phyloP scores from a whole-genome alignment of 2,329 filamentous ascomycete genomes.

The Pseudogymnoascus destructans region DNA sequence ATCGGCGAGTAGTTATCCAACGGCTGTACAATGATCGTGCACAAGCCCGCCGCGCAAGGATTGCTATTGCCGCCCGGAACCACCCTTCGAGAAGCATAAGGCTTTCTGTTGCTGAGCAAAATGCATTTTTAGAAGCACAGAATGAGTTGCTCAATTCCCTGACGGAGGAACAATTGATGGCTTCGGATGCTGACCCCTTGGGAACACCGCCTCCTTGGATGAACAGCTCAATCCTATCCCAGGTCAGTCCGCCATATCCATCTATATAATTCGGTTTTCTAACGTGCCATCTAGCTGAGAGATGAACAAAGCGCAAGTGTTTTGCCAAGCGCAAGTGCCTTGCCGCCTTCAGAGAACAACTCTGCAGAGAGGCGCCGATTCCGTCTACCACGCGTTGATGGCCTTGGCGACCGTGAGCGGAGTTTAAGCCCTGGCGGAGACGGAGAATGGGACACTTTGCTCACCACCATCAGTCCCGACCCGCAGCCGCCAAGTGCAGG shows the following conservation, averaged over 20 bases:
- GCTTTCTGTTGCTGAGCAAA: not conserved
- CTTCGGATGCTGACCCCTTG: not conserved
- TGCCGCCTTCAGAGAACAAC: not conserved
- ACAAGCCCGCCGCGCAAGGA: not conserved
- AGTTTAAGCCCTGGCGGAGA: slow-evolving; percentile 60
- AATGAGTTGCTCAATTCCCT: not conserved
- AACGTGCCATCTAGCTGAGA: not conserved
- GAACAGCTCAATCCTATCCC: not conserved
- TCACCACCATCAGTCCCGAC: slow-evolving; percentile 70
- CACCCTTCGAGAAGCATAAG: not conserved
- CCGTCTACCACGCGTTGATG: slow-evolving; percentile 38
- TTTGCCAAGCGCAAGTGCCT: not conserved
- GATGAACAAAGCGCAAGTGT: not conserved
- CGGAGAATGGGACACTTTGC: slow-evolving; percentile 64
- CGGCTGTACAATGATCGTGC: not conserved
- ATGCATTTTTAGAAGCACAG: not conserved
- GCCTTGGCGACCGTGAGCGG: slow-evolving; percentile 71
- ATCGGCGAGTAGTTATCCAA: not conserved
- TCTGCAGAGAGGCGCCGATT: not conserved
- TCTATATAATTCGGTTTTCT: not conserved
- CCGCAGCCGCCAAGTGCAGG: slow-evolving; percentile 65
- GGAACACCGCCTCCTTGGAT: not conserved
- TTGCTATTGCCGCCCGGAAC: not conserved
- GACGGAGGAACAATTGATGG: not conserved
- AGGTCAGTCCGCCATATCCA: not conserved